A percentile compares a stretch with the other conserved stretches of the same genome.
phyloP scores from a whole-genome alignment of 176 grass and related monocot genomes.

The Cocos nucifera region DNA sequence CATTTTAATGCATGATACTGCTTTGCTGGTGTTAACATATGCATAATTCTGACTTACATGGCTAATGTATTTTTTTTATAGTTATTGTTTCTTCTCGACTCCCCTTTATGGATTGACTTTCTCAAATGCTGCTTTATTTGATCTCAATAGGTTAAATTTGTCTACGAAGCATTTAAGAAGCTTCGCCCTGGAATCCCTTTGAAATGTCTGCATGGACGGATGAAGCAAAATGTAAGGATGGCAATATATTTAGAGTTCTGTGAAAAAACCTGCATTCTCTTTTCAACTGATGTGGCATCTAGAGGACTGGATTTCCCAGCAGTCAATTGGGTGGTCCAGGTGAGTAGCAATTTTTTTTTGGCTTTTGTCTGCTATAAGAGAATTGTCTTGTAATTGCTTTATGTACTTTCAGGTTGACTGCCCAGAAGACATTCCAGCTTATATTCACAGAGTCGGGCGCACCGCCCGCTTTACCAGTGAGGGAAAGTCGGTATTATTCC shows the following conservation, averaged over 20 bases:
- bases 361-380: neutral
- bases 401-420: constrained; percentile 57
- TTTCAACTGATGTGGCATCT: constrained; percentile 77
- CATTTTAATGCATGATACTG: too few species aligned
- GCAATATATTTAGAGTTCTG: constrained; percentile 57
- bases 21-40: too few species aligned
- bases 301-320: constrained; percentile 78
- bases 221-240: constrained; percentile 52
- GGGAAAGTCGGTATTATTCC: constrained; percentile 73
- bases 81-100: too few species aligned
- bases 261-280: constrained; percentile 70
- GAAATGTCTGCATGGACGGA: constrained; percentile 81
- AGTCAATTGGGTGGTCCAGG: constrained; percentile 97
- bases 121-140: neutral
- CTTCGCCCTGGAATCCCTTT: constrained; percentile 92
- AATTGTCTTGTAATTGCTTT: constrained; percentile 21
- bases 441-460: constrained; percentile 94
- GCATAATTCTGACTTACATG: too few species aligned
- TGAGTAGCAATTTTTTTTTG: constrained; percentile 16
- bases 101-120: neutral
- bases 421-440: constrained; percentile 52
- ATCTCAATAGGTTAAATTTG: constrained; percentile 78
- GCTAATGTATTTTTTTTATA: too few species aligned
- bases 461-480: constrained; percentile 78
- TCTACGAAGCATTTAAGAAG: constrained; percentile 81